Conservation (phyloP, 139 green algal genomes). For the Chlamydomonas incerta region DNA sequence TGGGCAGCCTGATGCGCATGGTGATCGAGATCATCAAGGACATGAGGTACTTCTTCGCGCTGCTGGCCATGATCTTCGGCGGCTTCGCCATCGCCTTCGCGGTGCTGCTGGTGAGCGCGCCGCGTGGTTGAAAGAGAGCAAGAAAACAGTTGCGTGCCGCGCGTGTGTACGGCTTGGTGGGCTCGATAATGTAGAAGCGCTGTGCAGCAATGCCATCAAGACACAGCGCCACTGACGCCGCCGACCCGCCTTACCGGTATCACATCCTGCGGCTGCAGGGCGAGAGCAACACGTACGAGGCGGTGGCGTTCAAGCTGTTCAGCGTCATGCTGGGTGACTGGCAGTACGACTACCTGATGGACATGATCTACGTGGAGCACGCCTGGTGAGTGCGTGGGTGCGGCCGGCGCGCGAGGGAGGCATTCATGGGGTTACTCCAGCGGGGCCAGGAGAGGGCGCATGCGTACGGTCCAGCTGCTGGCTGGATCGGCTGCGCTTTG, state of each 20-base stretch:
- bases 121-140: not conserved
- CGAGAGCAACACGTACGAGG: slow-evolving; percentile 5
- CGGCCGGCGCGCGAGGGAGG: too few relatives aligned
- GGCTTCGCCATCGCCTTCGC: slow-evolving; percentile 40
- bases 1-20: slow-evolving; percentile 47
- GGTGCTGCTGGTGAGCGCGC: slow-evolving; percentile 15
- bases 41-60: slow-evolving; percentile 41
- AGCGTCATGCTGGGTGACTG: slow-evolving; percentile 37
- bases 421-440: too few relatives aligned
- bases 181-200: too few relatives aligned
- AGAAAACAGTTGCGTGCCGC: too few relatives aligned
- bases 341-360: slow-evolving; percentile 24
- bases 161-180: too few relatives aligned
- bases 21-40: slow-evolving; percentile 51
- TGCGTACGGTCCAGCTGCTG: too few relatives aligned
- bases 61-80: slow-evolving; percentile 44
- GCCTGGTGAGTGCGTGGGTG: not conserved
- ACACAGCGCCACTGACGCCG: too few relatives aligned
- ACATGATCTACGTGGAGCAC: slow-evolving; percentile 16
- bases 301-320: slow-evolving; percentile 30
- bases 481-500: too few relatives aligned
- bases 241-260: too few relatives aligned
- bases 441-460: too few relatives aligned
- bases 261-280: too few relatives aligned
- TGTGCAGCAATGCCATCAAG: too few relatives aligned